Evolutionary conservation across 768 basidiomycete species (phyloP), one percentile per base, ranked within the genome.

Genomic region (Lentinus tigrinus): DNA sequence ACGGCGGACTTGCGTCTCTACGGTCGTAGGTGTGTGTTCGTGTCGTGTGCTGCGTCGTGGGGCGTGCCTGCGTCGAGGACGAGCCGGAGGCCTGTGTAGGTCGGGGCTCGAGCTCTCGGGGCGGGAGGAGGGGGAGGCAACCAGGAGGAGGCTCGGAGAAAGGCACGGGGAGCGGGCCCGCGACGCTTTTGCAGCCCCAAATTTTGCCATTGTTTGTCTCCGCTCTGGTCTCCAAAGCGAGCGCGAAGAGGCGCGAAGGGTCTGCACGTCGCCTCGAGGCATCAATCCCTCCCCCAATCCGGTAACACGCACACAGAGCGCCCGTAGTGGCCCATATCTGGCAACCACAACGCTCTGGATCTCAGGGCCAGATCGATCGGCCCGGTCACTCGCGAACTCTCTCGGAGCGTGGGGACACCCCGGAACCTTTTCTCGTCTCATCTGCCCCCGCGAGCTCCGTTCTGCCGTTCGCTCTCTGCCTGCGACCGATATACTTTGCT

Each of bases 121-220:
- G 48, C 31, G 27, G 48, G 40, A 36, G 43, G 37, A 52, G 53
- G 54, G 50, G 59, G 54, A 39, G 50, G 34, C 54, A 50, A 60
- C 59, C 59, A 51, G 50, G 43, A 50, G 60, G 60, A 49, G 50
- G 56, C 55, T 57, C 55, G 55, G 54, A 54, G 53, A 27, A 56
- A 61, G 49, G 38, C 38, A 36, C 37, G 28, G 53, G 38, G 26
- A 9, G 38, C 28, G 27, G n/a, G 9, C 42, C 42, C 39, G 44
- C 37, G 49, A 23, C 27, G 34, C 46, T 58, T 58, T 40, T 31
- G 52, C 26, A 24, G 42, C 34, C 13, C 52, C 60, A 61, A 57
- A 57, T 57, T 61, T 61, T 61, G 31, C 60, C 60, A 61, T 61
- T 61, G 60, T 61, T 61, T 61, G 60, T 56, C 47, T 54, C 44